Base-by-base conservation (phyloP, 2,329 filamentous ascomycete species). In the Neonectria faginata region DNA sequence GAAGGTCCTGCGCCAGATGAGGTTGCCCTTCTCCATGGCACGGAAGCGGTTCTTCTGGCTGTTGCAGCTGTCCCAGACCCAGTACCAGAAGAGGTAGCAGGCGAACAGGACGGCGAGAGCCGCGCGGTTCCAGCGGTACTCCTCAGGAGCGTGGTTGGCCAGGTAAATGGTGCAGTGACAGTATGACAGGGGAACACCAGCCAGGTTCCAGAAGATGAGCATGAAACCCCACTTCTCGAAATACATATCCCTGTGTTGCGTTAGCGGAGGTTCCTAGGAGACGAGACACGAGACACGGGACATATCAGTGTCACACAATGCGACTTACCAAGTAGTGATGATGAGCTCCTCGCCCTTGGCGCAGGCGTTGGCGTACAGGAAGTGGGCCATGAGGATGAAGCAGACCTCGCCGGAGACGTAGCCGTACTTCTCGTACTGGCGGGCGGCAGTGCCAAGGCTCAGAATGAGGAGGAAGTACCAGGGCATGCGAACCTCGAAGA, bases 221-320 rank as follows among this genome's bases (percentile, higher is more conserved):
- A 97, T 97, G 84, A 97, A 97, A 57, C 94, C 94, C 88, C 92
- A 94, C 82, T 97, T 97, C 85, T 97, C 94, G 74, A 93, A 95
- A 84, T 97, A 97, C 91, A 97, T 97, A 75, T 97, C 94, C 91
- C 78, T 79, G 14, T 3, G 31, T 11, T 10, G 29, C 5, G 53
- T 66, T 53, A 67, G 41, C 16, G 5, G 11, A 54, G 22, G 31
- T n/a, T 44, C 18, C 3, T 6, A 1, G 5, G 25, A 25, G 25
- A 25, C 5, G 25, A 25, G 25, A 25, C 10, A 20, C 3, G 11
- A 4, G 22, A 16, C 7, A 18, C 31, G 8, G 11, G 10, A 6
- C 4, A 29, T 10, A 12, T 9, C 9, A 5, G 42, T 7, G 12
- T 16, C 9, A 20, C 6, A 20, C 16, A 3, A 50, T 20, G 7